phyloP scores from a whole-genome alignment of 306 rosid species.

The Erythrophleum fordii region DNA sequence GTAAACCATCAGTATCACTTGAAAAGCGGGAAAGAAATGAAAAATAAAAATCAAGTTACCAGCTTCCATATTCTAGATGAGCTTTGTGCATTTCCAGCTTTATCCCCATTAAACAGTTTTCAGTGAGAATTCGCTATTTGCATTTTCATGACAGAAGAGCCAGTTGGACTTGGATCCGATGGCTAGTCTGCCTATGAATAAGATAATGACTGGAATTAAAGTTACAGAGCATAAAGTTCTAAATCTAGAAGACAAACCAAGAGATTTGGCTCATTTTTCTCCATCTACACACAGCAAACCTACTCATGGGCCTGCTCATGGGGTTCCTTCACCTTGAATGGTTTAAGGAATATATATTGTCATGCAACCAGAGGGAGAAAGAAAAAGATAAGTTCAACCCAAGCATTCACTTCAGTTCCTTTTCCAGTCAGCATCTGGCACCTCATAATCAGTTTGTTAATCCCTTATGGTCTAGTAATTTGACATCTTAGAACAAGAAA shows the following conservation, averaged over 20 bases:
- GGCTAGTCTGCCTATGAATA: slow-evolving; percentile 13
- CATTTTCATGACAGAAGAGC: background rate
- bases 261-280: background rate
- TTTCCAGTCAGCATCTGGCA: background rate
- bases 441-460: background rate
- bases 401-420: background rate
- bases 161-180: background rate
- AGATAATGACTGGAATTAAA: background rate
- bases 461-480: background rate
- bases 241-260: background rate
- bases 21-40: background rate
- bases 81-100: background rate
- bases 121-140: background rate
- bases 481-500: background rate
- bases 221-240: too few species aligned
- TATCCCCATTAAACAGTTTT: background rate
- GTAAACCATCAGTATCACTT: slow-evolving; percentile 32
- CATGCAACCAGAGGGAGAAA: background rate
- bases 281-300: background rate
- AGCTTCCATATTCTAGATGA: background rate
- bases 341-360: background rate
- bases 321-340: slow-evolving; percentile 6
- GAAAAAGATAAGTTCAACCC: background rate
- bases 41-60: background rate
- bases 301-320: background rate